Conservation (phyloP, 106 monocot species). For the Triglochin maritima region DNA sequence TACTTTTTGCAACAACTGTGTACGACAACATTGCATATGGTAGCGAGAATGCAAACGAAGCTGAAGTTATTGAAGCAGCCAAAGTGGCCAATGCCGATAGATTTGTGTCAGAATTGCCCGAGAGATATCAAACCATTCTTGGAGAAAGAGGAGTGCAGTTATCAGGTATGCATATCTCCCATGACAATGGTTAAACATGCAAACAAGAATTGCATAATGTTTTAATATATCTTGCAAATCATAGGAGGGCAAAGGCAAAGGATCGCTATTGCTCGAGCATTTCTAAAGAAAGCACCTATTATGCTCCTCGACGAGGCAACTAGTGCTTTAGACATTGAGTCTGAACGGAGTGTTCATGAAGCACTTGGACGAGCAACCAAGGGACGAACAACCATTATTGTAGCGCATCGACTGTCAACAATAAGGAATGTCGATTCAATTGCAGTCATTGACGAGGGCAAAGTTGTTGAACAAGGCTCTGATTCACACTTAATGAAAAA, state of each 20-base stretch:
- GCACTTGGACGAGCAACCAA: neutral
- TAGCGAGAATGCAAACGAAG: constrained; percentile 7
- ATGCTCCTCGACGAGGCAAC: constrained; percentile 27
- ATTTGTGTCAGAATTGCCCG: constrained; percentile 13
- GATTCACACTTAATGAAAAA: neutral
- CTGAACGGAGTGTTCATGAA: constrained; percentile 8
- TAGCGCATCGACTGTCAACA: constrained; percentile 13
- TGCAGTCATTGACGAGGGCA: constrained; percentile 6
- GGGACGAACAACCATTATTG: constrained; percentile 3
- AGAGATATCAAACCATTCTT: constrained; percentile 16
- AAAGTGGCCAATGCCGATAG: constrained; percentile 8
- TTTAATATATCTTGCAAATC: neutral
- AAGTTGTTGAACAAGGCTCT: constrained; percentile 1
- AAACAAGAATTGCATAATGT: neutral
- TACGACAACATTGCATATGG: constrained; percentile 14
- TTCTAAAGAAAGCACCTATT: constrained; percentile 9
- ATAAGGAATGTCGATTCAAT: constrained; percentile 7
- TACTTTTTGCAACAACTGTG: constrained; percentile 15
- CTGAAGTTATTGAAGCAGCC: constrained; percentile 11
- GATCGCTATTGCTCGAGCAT: constrained; percentile 16
- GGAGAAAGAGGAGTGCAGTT: constrained; percentile 23
- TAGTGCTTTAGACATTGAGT: constrained; percentile 16
- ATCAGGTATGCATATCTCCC: constrained; percentile 4
- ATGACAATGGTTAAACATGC: neutral
- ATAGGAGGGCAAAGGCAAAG: constrained; percentile 17